These are phyloP conservation scores for Corymbia maculata DNA, from an alignment of 345 rosid genomes.

Conservation along the genomic window DNA sequence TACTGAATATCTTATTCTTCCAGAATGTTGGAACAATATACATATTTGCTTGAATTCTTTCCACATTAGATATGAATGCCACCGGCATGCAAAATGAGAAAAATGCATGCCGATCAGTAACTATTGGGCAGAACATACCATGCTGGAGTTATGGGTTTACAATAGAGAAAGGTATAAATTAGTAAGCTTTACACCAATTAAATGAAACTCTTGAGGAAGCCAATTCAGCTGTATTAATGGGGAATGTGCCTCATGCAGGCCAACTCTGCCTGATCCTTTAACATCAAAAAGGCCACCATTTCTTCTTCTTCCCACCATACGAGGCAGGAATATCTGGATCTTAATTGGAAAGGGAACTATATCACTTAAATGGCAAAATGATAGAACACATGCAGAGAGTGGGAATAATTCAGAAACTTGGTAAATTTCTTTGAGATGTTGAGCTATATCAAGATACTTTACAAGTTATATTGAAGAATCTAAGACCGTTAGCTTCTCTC, in stretches of 20 bases:
- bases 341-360: not conserved
- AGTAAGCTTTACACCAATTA: not conserved
- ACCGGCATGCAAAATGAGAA: not conserved
- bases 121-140: not conserved
- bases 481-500: not conserved
- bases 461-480: not conserved
- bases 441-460: not conserved
- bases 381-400: not conserved
- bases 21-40: not conserved
- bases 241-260: not conserved
- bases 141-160: not conserved
- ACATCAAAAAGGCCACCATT: constrained; percentile 65
- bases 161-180: not conserved
- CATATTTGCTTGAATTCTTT: not conserved
- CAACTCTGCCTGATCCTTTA: constrained; percentile 1
- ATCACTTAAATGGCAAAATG: not conserved
- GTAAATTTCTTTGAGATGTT: not conserved
- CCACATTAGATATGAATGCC: not conserved
- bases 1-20: not conserved
- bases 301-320: constrained; percentile 48
- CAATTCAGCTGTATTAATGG: not conserved
- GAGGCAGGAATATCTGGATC: constrained; percentile 30
- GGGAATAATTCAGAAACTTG: not conserved
- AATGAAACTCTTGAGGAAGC: not conserved
- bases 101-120: not conserved